Base-by-base conservation (phyloP, 176 grass and related monocot genomes). In the Echinochloa phyllopogon region DNA sequence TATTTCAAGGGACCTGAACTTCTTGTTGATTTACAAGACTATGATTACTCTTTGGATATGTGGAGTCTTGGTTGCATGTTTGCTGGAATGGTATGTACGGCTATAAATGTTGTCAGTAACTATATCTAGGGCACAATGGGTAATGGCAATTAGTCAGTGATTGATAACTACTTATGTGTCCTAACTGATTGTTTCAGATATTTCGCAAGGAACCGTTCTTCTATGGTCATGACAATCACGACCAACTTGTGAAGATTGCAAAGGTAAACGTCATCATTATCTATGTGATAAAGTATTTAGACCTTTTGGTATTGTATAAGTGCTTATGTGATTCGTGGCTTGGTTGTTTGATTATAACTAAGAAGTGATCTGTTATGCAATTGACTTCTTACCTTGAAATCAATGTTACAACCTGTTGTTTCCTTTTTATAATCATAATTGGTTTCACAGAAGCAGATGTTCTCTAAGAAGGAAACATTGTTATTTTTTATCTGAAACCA, bases 191-290 rank as follows among this genome's bases (percentile, higher is more conserved):
- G 41, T 81, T 88, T 61, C 80, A 99, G 97, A 96, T 99, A 88
- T 99, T 99, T 86, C 97, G 97, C 73, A 99, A 99, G 90, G 97
- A 99, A 55, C 97, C 97, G 21, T 99, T 99, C 82, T 99, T 99
- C 90, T 96, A 99, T 92, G 97, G 97, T 6, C 92, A 96, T 77
- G 97, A 99, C 70, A 99, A 99, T 83, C 97, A 94, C 56, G 97
- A 99, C 66, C 97, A 99, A 37, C 97, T 99, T 77, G 94, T 99
- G 36, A 99, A 96, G 86, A 99, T 99, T 78, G 94, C 92, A 37
- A 99, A 96, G 91, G 96, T 99, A 65, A 58, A 69, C 18, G 40
- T 51, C 24, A 58, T 8, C n/a, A 65, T 41, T 47, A 29, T 82
- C 66, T 72, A 18, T 76, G 24, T 27, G 33, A 71, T 48, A 61